Conservation (phyloP, 352 stramenopile genomes). For the Pythium utonaiense region DNA sequence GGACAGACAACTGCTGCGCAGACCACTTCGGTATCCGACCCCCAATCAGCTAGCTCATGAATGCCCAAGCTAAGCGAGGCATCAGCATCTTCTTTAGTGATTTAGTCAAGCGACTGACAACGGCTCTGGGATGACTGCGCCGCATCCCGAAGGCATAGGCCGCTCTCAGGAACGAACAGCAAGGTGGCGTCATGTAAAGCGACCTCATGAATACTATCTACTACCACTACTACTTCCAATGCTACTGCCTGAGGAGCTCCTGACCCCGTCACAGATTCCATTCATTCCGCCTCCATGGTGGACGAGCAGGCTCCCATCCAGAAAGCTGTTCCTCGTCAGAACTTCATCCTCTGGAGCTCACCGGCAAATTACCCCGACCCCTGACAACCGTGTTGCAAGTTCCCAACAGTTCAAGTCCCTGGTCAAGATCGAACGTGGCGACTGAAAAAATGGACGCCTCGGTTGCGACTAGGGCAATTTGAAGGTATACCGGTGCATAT, state of each 20-base stretch:
- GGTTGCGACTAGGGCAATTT: background rate
- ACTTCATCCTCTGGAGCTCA: too few relatives aligned
- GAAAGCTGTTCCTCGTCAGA: background rate
- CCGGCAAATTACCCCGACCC: constrained; percentile 11
- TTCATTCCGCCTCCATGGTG: too few relatives aligned
- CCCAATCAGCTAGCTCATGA: background rate
- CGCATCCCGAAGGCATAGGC: background rate
- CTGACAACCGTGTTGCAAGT: background rate
- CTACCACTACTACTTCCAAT: too few relatives aligned
- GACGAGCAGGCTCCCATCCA: too few relatives aligned
- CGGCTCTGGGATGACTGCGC: background rate
- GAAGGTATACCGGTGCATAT: background rate
- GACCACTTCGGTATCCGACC: constrained; percentile 18
- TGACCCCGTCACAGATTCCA: background rate
- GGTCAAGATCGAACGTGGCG: constrained; percentile 2
- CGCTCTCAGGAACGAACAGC: background rate
- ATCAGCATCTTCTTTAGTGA: background rate
- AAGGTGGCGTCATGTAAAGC: background rate
- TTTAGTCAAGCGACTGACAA: background rate
- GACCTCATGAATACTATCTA: background rate
- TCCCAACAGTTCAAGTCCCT: background rate
- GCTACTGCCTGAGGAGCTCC: too few relatives aligned
- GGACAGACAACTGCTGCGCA: constrained; percentile 26
- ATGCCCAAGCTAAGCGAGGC: background rate
- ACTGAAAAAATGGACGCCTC: constrained; percentile 25